These are phyloP conservation scores for Arbutus unedo DNA, from an alignment of 148 eudicot genomes.

Conservation along the genomic window DNA sequence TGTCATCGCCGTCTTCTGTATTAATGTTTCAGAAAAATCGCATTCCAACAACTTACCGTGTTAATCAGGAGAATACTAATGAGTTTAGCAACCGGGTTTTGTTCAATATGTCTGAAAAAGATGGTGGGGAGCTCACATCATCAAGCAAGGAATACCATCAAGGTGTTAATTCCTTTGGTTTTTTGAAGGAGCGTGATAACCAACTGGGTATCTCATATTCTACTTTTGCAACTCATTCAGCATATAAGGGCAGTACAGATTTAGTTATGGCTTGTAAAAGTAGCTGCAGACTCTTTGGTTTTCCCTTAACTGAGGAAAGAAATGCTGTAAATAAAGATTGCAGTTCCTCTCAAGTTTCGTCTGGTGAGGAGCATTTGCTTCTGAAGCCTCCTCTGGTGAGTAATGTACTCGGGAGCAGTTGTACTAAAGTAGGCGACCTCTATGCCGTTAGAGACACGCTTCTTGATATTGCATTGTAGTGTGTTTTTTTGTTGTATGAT, in stretches of 20 bases:
- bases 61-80: constrained; percentile 16
- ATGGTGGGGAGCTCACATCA: constrained; percentile 14
- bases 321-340: constrained; percentile 21
- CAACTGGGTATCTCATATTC: constrained; percentile 16
- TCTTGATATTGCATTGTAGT: constrained; percentile 65
- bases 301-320: constrained; percentile 61
- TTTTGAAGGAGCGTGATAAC: constrained; percentile 11
- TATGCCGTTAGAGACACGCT: constrained; percentile 61
- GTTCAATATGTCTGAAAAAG: constrained; percentile 15
- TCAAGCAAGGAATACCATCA: constrained; percentile 16
- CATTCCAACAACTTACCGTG: constrained; percentile 17
- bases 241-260: constrained; percentile 26
- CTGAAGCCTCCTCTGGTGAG: constrained; percentile 41
- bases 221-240: constrained; percentile 23
- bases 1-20: constrained; percentile 65
- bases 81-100: constrained; percentile 15
- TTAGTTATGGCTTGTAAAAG: constrained; percentile 40
- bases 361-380: constrained; percentile 43
- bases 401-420: constrained; percentile 35
- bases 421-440: constrained; percentile 42
- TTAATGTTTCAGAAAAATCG: constrained; percentile 51
- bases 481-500: constrained; percentile 9
- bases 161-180: constrained; percentile 11
- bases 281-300: constrained; percentile 79
- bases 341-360: constrained; percentile 10